These are phyloP conservation scores for Aspergillus bridgeri DNA, from an alignment of 495 filamentous ascomycete species.

Conservation along the genomic window DNA sequence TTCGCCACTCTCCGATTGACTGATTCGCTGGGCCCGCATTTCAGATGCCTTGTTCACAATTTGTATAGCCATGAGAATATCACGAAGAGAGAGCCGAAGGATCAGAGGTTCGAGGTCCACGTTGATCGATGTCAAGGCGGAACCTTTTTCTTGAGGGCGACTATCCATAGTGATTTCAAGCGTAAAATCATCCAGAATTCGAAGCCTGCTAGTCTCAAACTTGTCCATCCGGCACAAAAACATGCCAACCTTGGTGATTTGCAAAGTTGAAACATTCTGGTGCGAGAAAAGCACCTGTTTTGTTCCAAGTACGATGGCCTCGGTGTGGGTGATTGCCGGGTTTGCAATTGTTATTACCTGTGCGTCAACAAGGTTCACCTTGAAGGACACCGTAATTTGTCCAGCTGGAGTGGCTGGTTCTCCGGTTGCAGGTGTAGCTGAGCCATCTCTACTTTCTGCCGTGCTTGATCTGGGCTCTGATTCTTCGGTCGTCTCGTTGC, in stretches of 20 bases:
- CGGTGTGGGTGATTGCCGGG: constrained; percentile 80
- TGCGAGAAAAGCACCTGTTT: constrained; percentile 91
- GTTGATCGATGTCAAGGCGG: constrained; percentile 71
- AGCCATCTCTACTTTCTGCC: constrained; percentile 30
- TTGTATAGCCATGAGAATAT: constrained; percentile 90
- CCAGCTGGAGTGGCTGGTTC: constrained; percentile 34
- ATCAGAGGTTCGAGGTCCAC: constrained; percentile 89
- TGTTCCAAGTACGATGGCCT: constrained; percentile 91
- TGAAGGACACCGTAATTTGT: constrained; percentile 76
- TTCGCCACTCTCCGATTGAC: constrained; percentile 48
- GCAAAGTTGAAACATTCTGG: constrained; percentile 89
- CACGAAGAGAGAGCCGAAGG: constrained; percentile 85
- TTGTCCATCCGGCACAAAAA: constrained; percentile 98
- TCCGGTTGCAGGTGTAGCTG: constrained; percentile 19
- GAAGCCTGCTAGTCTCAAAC: constrained; percentile 78
- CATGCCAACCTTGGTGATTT: constrained; percentile 92
- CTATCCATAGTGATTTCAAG: constrained; percentile 85
- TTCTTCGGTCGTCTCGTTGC: constrained; percentile 53
- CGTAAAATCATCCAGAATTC: constrained; percentile 95
- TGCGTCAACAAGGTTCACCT: constrained; percentile 90
- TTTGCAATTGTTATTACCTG: constrained; percentile 96
- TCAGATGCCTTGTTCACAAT: constrained; percentile 92
- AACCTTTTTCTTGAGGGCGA: constrained; percentile 60
- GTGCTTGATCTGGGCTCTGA: constrained; percentile 59
- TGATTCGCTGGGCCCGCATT: constrained; percentile 56